Evolutionary conservation across 192 early-diverging fungal species (phyloP), one percentile per base, ranked within the genome.

Genomic region (Thamnidium elegans): DNA sequence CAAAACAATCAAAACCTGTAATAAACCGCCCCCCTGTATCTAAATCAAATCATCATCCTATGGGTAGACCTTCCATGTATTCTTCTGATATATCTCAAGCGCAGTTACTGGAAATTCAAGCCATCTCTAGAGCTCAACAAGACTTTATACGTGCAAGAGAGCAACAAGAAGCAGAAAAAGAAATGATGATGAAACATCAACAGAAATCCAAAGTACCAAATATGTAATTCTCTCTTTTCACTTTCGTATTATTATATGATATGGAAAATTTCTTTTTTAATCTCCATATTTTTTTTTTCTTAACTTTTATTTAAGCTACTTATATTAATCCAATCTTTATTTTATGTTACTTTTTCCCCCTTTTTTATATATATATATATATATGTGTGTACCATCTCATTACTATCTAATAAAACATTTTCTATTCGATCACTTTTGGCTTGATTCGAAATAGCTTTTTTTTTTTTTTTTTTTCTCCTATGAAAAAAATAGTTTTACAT

Each of bases 121-220:
- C 55, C 34, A 56, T 56, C 34, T 56, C 55, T 8, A 32, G 55
- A 34, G 55, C 55, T 19, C 55, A 56, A 1, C 55, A 56, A 20
- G 55, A 56, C n/a, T 56, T 56, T 56, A 56, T 56, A 9, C 55
- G 55, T 56, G 55, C 55, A 10, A 7, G 55, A 17, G 55, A 56
- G 9, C 55, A 56, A 32, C 55, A 34, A 19, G 55, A 56, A 19
- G 55, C 55, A 17, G 55, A 56, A 56, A 56, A 56, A 56, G 54
- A 56, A 20, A 7, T 56, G n/a, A 36, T 39, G 17, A 36, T 56
- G 17, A 56, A 56, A 39, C 54, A 36, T 32, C 54, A 56, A 39
- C 31, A 56, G 54, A 56, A 56, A 32, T 5, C 15, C 19, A 39
- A 39, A 4, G 36, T 10, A 39, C 4, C 36, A 39, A 39, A 39